Conservation (phyloP, 2,329 filamentous ascomycete species). For the Fusarium phyllophilum region DNA sequence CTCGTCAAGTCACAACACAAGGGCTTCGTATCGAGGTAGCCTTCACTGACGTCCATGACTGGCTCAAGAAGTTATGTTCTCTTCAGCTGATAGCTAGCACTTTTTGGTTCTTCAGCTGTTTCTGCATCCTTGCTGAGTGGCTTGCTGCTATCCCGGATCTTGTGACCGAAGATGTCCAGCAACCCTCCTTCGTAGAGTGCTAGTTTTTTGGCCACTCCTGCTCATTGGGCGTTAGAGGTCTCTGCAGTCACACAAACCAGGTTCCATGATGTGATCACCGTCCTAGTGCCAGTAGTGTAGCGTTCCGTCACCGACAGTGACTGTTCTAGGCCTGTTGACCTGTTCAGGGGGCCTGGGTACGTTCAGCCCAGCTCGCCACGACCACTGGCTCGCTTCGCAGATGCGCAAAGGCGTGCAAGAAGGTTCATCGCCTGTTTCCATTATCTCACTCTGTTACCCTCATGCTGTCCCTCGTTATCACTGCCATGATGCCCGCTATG, state of each 20-base stretch:
- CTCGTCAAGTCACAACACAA: not conserved
- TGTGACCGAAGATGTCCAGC: not conserved
- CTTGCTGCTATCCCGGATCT: fast-evolving
- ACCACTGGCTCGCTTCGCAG: not conserved
- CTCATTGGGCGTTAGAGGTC: not conserved
- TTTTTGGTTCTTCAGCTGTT: not conserved
- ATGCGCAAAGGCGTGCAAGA: not conserved
- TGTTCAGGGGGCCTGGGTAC: not conserved
- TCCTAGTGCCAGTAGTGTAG: not conserved
- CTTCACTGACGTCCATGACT: not conserved
- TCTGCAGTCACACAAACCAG: not conserved
- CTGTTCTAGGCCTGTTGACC: not conserved
- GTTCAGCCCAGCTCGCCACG: not conserved
- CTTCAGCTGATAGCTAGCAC: not conserved
- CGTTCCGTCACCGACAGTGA: not conserved
- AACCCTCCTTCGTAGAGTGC: not conserved
- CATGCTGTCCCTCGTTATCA: too few relatives aligned
- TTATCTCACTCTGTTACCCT: not conserved
- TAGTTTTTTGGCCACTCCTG: not conserved
- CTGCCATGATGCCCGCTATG: too few relatives aligned
- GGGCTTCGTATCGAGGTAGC: too few relatives aligned
- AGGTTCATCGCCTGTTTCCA: not conserved
- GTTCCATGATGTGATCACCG: fast-evolving
- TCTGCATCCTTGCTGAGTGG: not conserved
- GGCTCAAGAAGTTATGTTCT: fast-evolving